phyloP scores from a whole-genome alignment of 78 protist genomes.

The Planoprotostelium fungivorum region DNA sequence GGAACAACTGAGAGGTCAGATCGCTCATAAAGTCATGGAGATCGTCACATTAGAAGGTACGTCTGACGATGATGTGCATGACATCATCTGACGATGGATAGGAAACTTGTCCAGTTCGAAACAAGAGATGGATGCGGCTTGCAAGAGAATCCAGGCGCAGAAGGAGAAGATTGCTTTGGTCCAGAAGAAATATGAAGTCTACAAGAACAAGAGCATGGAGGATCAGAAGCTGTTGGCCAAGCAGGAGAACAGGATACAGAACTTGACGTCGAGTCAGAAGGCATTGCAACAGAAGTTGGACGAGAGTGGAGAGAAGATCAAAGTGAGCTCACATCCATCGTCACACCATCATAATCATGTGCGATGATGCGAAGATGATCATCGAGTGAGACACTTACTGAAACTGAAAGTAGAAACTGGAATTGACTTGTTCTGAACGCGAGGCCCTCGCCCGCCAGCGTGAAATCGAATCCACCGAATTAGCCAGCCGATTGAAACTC shows the following conservation, averaged over 20 bases:
- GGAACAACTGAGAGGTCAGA: background rate
- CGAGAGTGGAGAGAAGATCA: too few species aligned
- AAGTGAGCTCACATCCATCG: too few species aligned
- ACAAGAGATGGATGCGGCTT: background rate
- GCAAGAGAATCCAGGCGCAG: background rate
- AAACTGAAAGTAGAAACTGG: background rate
- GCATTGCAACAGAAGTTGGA: too few species aligned
- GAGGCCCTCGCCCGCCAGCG: background rate
- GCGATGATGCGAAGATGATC: background rate
- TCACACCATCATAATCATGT: background rate
- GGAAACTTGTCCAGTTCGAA: background rate
- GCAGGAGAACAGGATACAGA: background rate
- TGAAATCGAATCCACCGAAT: background rate
- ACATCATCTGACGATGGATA: background rate
- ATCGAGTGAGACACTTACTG: background rate
- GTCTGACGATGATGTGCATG: background rate
- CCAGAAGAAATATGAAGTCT: background rate
- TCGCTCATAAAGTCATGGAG: background rate
- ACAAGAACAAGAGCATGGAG: background rate
- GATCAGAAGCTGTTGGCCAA: background rate
- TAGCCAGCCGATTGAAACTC: background rate
- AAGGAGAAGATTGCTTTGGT: background rate
- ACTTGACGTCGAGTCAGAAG: background rate
- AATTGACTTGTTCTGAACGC: background rate
- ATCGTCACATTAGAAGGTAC: background rate